Percentiles rank a stretch among this genome's conserved stretches.
Conservation (phyloP, 2,329 filamentous ascomycete genomes). For the Dendryphion nanum region DNA sequence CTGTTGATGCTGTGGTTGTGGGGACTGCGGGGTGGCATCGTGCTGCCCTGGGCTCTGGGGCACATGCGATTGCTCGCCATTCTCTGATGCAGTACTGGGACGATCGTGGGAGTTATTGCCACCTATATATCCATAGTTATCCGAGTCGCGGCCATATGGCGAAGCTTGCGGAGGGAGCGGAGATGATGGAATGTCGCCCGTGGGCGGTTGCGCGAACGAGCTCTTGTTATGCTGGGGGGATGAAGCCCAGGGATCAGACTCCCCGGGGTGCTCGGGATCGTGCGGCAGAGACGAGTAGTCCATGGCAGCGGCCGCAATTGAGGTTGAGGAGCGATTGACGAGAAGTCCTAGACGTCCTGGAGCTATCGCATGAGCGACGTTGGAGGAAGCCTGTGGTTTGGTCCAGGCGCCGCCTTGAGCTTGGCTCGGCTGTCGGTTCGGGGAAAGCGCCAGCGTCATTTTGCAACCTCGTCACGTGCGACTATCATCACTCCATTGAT, state of each 20-base stretch:
- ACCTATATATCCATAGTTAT: constrained; percentile 36
- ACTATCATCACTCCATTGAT: constrained; percentile 5
- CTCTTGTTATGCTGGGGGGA: constrained; percentile 54
- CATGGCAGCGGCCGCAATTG: constrained; percentile 48
- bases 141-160: constrained; percentile 36
- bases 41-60: constrained; percentile 29
- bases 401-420: constrained; percentile 1
- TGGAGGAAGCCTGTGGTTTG: background rate
- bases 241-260: constrained; percentile 62
- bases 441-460: constrained; percentile 16
- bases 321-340: too few species aligned
- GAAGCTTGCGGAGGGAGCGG: constrained; percentile 41
- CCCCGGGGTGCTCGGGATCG: constrained; percentile 59
- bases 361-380: constrained; percentile 14
- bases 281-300: constrained; percentile 62
- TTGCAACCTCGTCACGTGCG: constrained; percentile 24
- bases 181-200: constrained; percentile 39
- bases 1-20: constrained; percentile 35
- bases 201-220: constrained; percentile 48
- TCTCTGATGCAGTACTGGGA: constrained; percentile 26
- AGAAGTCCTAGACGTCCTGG: too few species aligned
- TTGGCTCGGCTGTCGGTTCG: too few species aligned
- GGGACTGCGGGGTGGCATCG: constrained; percentile 38
- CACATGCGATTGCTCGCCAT: constrained; percentile 39
- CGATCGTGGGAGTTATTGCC: constrained; percentile 27